Base-by-base conservation (phyloP, 768 basidiomycete genomes). In the Leccinum arenicola region DNA sequence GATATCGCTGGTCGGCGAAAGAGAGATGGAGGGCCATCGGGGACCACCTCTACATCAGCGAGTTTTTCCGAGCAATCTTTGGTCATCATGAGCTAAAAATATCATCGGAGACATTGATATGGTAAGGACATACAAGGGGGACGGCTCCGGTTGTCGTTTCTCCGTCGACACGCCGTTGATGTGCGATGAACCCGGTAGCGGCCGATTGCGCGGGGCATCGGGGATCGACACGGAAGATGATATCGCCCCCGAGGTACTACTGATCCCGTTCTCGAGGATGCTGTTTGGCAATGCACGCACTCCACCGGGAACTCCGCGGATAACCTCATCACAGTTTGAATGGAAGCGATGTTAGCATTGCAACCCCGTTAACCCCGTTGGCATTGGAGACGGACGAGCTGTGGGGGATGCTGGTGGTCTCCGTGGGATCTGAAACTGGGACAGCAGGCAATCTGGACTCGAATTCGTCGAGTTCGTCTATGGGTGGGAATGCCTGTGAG, bases 401-500 rank as follows among this genome's bases (percentile, higher is more conserved):
- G n/a, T 60, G 57, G 19, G 56, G 57, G 9, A 50, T 36, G 27
- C 38, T 60, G 61, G 69, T 73, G 29, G 68, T 67, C 17, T 75
- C 79, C 0, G 79, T 80, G 17, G 64, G 64, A 50, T 67, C 50
- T n/a, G 81, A 77, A 17, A 79, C 52, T 4, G 83, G 80, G 15
- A 81, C 76, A 7, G 83, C 76, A 27, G 83, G 82, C 36, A 86
- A 75, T 48, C 72, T 74, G 62, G 83, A 76, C 7, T 71, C 70
- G 56, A 77, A 73, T 68, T 86, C 85, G 60, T 91, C 84, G 29
- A 92, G 74, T 68, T 91, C 88, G 66, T 89, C 84, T 64, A 93
- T 88, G 9, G 89, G 81, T 0, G 89, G 90, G 61, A 92, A 93
- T n/a, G 80, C 72, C 52, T 83, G 80, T 5, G 80, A 73, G 65